Evolutionary conservation across 257 asterid species (phyloP), one percentile per base, ranked within the genome.

Genomic region (Solanum stenotomum): DNA sequence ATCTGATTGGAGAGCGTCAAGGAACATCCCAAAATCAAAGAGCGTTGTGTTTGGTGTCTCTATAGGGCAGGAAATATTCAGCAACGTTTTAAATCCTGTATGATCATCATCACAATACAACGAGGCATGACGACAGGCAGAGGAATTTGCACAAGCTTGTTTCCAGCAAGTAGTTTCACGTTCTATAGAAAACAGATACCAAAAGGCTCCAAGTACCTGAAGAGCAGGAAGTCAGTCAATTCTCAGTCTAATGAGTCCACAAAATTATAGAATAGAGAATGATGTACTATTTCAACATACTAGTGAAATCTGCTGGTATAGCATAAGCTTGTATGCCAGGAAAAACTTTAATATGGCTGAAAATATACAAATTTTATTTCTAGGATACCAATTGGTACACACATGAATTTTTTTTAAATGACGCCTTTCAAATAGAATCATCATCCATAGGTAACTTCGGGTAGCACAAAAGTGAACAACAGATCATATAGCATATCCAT

Each of bases 11-110:
- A 97, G 99, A 79, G 99, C 99, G 37, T 89, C 92, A 40, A 97
- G 96, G 91, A 97, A 97, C 90, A 97, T 96, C 90, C 99, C 99
- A 90, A 95, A 97, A 93, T 97, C 98, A 89, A 95, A 97, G 40
- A 37, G 89, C 10, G 94, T 87, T 22, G 94, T 8, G 89, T 96
- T 91, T 65, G 94, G 88, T 23, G 63, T 79, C 88, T 92, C 94
- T 86, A 94, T 90, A 88, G 99, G 99, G 90, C 99, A 96, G 25
- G 94, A 89, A 20, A 29, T 85, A 75, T 92, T 91, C 86, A 97
- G 90, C 76, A 52, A 9, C 61, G 88, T 83, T 78, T 40, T 88
- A 89, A 91, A 92, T 79, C 81, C 59, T 6, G 90, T 78, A 89
- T 93, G 94, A 70, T 95, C 91, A 35, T 31, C 92, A 7, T 11